Conservation (phyloP, 306 rosid species). For the Sindora glabra region DNA sequence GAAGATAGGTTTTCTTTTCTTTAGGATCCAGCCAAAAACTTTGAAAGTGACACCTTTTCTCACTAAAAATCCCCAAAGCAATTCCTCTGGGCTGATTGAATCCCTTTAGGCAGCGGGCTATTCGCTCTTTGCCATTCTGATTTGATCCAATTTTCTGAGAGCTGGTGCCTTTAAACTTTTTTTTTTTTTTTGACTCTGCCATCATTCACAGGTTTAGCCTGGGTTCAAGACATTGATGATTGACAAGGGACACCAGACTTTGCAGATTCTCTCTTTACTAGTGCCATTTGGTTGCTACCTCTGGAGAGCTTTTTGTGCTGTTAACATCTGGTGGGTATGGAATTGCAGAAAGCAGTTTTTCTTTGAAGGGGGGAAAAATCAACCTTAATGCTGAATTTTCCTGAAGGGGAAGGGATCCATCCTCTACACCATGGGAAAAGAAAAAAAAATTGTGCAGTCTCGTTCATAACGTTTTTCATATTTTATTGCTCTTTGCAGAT, state of each 20-base stretch:
- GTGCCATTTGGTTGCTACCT: conserved; percentile 11
- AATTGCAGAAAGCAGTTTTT: conserved; percentile 13
- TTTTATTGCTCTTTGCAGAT: conserved; percentile 30
- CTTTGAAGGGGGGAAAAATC: conserved; percentile 19
- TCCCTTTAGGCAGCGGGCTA: too few species aligned
- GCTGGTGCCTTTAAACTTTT: too few species aligned
- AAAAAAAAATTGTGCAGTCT: conserved; percentile 30
- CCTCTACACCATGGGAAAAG: conserved; percentile 39
- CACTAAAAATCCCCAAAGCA: background rate
- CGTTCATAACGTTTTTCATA: background rate
- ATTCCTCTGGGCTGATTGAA: background rate
- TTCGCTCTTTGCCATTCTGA: too few species aligned
- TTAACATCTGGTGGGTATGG: conserved; percentile 18
- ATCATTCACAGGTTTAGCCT: conserved; percentile 63
- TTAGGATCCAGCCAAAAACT: background rate
- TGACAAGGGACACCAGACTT: conserved; percentile 18
- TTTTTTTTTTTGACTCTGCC: background rate
- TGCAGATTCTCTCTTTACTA: conserved; percentile 11
- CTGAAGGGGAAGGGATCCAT: conserved; percentile 8
- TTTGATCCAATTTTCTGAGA: background rate
- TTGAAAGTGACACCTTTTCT: background rate
- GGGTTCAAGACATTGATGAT: conserved; percentile 90
- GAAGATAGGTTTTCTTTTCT: too few species aligned
- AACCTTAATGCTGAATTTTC: conserved; percentile 25
- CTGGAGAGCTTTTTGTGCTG: conserved; percentile 10